These are phyloP conservation scores for Plasmopara halstedii DNA, from an alignment of 352 stramenopile species.

Conservation along the genomic window DNA sequence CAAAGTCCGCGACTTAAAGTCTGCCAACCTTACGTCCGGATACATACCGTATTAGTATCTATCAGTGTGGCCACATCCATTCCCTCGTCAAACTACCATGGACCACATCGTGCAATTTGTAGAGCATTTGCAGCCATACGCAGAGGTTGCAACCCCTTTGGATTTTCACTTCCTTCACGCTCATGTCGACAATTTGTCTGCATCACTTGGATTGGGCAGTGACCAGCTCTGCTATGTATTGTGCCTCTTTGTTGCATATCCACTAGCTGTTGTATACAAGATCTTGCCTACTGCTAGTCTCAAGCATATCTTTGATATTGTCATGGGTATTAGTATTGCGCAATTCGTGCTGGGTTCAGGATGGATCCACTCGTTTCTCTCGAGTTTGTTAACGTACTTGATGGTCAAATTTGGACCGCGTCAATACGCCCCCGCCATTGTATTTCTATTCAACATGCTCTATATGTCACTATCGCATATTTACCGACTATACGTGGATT, in stretches of 20 bases:
- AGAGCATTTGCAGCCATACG: conserved; percentile 36
- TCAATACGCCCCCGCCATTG: conserved; percentile 62
- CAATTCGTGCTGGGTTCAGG: conserved; percentile 89
- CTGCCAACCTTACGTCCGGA: too few relatives aligned
- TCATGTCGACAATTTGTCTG: conserved; percentile 36
- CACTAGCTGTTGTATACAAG: conserved; percentile 84
- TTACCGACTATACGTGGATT: conserved; percentile 94
- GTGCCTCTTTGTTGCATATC: conserved; percentile 90
- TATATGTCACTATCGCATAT: conserved; percentile 91
- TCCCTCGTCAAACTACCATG: too few relatives aligned
- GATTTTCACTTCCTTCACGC: conserved; percentile 43
- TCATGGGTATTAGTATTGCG: conserved; percentile 88
- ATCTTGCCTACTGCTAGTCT: conserved; percentile 68
- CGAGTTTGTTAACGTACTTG: conserved; percentile 84
- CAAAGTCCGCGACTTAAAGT: too few relatives aligned
- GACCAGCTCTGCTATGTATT: conserved; percentile 80
- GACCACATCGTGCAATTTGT: conserved; percentile 34
- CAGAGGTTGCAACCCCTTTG: conserved; percentile 44
- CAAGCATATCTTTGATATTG: conserved; percentile 91
- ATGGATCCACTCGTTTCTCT: conserved; percentile 95
- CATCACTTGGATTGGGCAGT: conserved; percentile 27
- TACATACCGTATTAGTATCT: too few relatives aligned
- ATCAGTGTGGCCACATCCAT: too few relatives aligned
- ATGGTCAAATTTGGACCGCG: conserved; percentile 65
- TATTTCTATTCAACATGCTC: conserved; percentile 93